Conservation (phyloP, 768 basidiomycete species). For the Kwoniella dejecticola region DNA sequence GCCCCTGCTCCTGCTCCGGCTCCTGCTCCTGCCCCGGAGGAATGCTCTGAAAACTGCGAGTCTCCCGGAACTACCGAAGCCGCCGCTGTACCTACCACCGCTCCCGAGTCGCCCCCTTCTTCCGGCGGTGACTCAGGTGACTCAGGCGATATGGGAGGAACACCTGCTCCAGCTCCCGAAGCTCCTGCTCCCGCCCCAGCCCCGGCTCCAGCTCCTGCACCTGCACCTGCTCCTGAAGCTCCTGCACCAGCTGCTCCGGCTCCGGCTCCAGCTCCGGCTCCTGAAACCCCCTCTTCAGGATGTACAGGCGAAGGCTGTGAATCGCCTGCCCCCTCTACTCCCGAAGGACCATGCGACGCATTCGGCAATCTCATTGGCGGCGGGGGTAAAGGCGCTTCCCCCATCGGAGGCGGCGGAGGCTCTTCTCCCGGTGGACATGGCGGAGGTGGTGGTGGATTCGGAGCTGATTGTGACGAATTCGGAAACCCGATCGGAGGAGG, state of each 20-base stretch:
- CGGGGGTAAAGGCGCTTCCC: neutral
- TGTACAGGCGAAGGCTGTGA: conserved; percentile 12
- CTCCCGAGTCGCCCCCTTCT: neutral
- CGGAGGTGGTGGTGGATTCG: neutral
- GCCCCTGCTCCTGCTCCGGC: neutral
- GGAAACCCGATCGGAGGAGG: neutral
- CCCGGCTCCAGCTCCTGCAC: neutral
- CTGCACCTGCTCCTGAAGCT: conserved; percentile 1
- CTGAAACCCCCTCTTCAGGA: conserved; percentile 1
- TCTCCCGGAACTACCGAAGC: conserved; percentile 2
- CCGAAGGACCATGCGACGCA: neutral
- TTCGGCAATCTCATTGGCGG: neutral
- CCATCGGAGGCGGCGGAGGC: neutral
- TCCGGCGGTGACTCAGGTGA: conserved; percentile 3
- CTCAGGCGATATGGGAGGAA: neutral
- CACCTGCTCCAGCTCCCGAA: neutral
- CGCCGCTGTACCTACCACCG: conserved; percentile 3
- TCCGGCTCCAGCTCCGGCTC: neutral
- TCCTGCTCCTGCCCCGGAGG: neutral
- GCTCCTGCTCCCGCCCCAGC: conserved; percentile 1
- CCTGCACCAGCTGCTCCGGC: neutral
- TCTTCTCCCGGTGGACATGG: neutral
- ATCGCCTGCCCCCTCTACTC: neutral
- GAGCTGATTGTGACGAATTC: neutral
- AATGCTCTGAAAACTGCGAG: conserved; percentile 1